A percentile compares a stretch with the other conserved stretches of the same genome.
Evolutionary conservation across 2,329 filamentous ascomycete genomes (phyloP).

Genomic region (Lomentospora prolificans): DNA sequence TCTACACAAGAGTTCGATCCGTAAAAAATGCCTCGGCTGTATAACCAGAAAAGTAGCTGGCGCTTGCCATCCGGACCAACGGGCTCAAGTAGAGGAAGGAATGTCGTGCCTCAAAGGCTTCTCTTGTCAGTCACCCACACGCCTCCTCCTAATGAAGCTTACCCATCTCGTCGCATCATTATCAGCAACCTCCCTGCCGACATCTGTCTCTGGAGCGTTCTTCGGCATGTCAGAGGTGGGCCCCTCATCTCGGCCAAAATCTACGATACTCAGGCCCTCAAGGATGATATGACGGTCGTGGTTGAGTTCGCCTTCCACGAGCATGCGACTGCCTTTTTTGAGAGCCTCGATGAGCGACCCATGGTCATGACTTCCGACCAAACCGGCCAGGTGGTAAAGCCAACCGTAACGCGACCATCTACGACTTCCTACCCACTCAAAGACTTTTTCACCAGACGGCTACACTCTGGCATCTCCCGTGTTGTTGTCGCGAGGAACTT

Average conservation of each 20-base stretch:
- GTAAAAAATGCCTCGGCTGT: too few relatives aligned
- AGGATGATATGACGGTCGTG: not conserved
- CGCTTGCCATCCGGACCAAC: too few relatives aligned
- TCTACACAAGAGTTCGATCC: too few relatives aligned
- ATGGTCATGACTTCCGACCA: not conserved
- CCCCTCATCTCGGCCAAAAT: not conserved
- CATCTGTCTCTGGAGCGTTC: not conserved
- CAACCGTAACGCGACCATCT: not conserved
- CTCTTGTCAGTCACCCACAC: not conserved
- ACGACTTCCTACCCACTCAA: not conserved
- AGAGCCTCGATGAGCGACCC: not conserved
- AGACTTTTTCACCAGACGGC: not conserved
- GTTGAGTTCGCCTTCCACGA: conserved; percentile 1
- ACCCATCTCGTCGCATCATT: not conserved
- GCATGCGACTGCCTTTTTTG: not conserved
- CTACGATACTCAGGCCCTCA: not conserved
- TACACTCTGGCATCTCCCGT: not conserved
- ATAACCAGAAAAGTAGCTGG: not conserved
- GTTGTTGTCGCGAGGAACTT: not conserved
- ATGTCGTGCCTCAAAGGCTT: too few relatives aligned
- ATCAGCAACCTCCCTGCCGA: not conserved
- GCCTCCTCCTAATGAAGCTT: not conserved
- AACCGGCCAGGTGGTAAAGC: not conserved
- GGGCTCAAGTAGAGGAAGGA: too few relatives aligned
- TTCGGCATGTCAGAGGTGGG: not conserved